phyloP scores from a whole-genome alignment of 805 yeast species.

The Metschnikowia matae region DNA sequence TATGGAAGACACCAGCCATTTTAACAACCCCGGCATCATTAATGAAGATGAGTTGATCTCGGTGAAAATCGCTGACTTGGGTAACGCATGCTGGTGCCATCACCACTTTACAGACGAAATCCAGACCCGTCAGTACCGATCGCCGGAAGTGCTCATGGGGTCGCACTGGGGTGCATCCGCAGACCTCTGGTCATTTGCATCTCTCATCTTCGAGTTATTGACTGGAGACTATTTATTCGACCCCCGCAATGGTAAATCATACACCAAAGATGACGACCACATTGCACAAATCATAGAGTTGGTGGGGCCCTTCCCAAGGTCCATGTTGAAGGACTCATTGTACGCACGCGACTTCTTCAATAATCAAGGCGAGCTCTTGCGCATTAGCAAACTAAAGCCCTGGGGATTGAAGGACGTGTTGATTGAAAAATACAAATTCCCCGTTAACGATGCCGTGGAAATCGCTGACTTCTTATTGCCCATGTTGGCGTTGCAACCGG shows the following conservation, averaged over 20 bases:
- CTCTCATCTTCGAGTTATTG: slow-evolving; percentile 54
- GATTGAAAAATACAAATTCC: slow-evolving; percentile 46
- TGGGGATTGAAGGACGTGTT: slow-evolving; percentile 51
- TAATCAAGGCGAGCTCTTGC: slow-evolving; percentile 33
- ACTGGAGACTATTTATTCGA: slow-evolving; percentile 62
- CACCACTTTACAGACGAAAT: slow-evolving; percentile 65
- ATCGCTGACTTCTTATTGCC: slow-evolving; percentile 77
- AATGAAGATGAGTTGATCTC: slow-evolving; percentile 43
- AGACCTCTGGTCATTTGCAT: slow-evolving; percentile 59
- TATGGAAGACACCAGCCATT: slow-evolving; percentile 5
- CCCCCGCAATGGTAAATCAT: slow-evolving; percentile 49
- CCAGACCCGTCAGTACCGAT: slow-evolving; percentile 63
- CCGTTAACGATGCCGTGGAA: slow-evolving; percentile 62
- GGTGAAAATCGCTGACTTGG: slow-evolving; percentile 67
- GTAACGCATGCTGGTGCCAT: slow-evolving; percentile 63
- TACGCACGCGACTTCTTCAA: slow-evolving; percentile 21
- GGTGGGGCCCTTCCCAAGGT: slow-evolving; percentile 38
- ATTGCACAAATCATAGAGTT: slow-evolving; percentile 59
- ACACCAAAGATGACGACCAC: slow-evolving; percentile 57
- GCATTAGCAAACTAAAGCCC: slow-evolving; percentile 45
- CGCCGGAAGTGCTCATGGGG: slow-evolving; percentile 61
- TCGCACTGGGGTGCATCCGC: slow-evolving; percentile 59
- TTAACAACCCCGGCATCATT: slow-evolving; percentile 15
- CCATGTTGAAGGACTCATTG: slow-evolving; percentile 38
- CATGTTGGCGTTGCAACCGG: slow-evolving; percentile 79